These are phyloP conservation scores for Calonectria honghensis DNA, from an alignment of 2,329 filamentous ascomycete genomes.

Conservation along the genomic window DNA sequence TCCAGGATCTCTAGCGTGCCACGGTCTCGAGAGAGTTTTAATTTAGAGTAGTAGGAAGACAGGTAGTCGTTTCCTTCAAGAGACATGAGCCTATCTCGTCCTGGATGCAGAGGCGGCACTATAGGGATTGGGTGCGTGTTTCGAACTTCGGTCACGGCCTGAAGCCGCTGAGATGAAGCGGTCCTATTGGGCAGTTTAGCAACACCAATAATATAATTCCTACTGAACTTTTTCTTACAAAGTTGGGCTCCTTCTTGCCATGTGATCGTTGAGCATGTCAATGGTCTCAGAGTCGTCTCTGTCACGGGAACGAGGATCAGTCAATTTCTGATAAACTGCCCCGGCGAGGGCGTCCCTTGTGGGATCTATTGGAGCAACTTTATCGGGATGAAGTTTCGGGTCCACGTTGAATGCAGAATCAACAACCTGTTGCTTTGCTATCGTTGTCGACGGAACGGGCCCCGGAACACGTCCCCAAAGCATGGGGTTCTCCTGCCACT, in stretches of 20 bases:
- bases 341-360: background rate
- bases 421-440: background rate
- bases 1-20: constrained; percentile 45
- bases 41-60: background rate
- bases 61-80: constrained; percentile 21
- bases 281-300: background rate
- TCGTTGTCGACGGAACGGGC: background rate
- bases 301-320: background rate
- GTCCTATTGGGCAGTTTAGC: constrained; percentile 33
- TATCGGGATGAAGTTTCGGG: background rate
- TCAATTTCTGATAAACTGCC: background rate
- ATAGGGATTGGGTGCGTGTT: constrained; percentile 40
- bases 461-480: constrained; percentile 2
- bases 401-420: constrained; percentile 1
- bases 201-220: background rate
- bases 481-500: background rate
- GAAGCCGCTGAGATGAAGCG: constrained; percentile 44
- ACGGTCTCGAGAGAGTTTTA: background rate
- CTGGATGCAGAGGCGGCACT: background rate
- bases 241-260: background rate
- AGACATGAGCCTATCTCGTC: constrained; percentile 31
- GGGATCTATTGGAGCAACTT: background rate
- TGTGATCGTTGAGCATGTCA: background rate
- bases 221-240: constrained; percentile 13
- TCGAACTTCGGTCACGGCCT: constrained; percentile 40